phyloP scores from a whole-genome alignment of 75 land plant species.

The Chamaecyparis obtusa region DNA sequence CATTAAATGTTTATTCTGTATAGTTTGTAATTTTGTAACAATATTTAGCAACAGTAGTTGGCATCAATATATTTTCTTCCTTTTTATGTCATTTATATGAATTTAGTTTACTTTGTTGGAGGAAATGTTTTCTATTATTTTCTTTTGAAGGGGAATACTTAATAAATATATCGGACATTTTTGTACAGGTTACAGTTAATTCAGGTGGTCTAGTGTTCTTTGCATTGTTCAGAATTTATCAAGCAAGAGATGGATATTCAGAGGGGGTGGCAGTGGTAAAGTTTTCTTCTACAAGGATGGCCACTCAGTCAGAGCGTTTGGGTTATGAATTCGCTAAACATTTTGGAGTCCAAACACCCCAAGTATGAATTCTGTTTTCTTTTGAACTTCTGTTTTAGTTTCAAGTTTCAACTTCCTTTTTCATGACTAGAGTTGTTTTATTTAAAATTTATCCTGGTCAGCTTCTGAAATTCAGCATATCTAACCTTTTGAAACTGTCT shows the following conservation, averaged over 20 bases:
- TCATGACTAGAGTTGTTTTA: neutral
- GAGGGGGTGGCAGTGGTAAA: slow-evolving; percentile 93
- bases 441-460: neutral
- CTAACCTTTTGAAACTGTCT: neutral
- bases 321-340: slow-evolving; percentile 94
- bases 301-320: slow-evolving; percentile 95
- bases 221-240: slow-evolving; percentile 68
- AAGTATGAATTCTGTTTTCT: slow-evolving; percentile 38
- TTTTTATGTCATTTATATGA: neutral
- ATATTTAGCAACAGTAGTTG: neutral
- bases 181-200: slow-evolving; percentile 82
- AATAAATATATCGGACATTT: slow-evolving; percentile 5
- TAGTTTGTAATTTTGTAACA: no score
- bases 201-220: slow-evolving; percentile 99
- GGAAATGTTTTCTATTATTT: neutral
- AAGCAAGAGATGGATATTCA: slow-evolving; percentile 15
- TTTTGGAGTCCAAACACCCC: slow-evolving; percentile 84
- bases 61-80: neutral
- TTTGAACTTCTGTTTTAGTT: neutral
- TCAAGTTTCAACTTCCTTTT: neutral
- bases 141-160: neutral
- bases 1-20: neutral
- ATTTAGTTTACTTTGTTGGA: neutral
- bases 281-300: slow-evolving; percentile 87
- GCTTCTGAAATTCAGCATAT: neutral